Conservation (phyloP, 1,284 basidiomycete genomes). For the Leccinum subspadiceum region DNA sequence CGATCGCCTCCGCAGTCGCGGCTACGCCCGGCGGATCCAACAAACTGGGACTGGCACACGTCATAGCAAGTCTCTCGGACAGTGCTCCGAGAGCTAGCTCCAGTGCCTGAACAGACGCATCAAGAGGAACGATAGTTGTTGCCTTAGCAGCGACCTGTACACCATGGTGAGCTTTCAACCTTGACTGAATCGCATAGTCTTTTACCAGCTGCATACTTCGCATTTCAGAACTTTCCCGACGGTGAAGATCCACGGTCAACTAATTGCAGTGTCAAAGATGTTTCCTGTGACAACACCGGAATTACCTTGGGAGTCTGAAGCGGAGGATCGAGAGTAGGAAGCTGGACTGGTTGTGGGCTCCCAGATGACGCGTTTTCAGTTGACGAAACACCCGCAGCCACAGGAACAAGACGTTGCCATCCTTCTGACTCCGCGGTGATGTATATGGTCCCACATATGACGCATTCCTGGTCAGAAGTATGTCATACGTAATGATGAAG, state of each 20-base stretch:
- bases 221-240: conserved; percentile 16
- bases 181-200: neutral
- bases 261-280: conserved; percentile 17
- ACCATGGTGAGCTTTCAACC: conserved; percentile 1
- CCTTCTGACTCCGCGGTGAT: conserved; percentile 54
- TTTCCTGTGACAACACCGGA: neutral
- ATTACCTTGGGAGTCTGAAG: conserved; percentile 31
- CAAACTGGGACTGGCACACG: conserved; percentile 38
- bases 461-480: conserved; percentile 60
- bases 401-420: conserved; percentile 45
- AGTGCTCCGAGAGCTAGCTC: conserved; percentile 53
- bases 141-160: conserved; percentile 19
- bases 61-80: conserved; percentile 48
- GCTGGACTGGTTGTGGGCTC: conserved; percentile 28
- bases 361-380: conserved; percentile 7
- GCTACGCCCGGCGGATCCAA: conserved; percentile 53
- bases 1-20: conserved; percentile 67
- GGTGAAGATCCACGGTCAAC: conserved; percentile 22
- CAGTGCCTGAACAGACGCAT: conserved; percentile 46
- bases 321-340: conserved; percentile 33
- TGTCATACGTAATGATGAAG: conserved; percentile 10
- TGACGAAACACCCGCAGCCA: conserved; percentile 16
- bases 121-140: conserved; percentile 19
- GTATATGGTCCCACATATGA: conserved; percentile 67
- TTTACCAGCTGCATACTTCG: conserved; percentile 20